Percentiles rank a stretch among this genome's conserved stretches.
Conservation (phyloP, 768 basidiomycete species). For the Boletus eberwhitei region DNA sequence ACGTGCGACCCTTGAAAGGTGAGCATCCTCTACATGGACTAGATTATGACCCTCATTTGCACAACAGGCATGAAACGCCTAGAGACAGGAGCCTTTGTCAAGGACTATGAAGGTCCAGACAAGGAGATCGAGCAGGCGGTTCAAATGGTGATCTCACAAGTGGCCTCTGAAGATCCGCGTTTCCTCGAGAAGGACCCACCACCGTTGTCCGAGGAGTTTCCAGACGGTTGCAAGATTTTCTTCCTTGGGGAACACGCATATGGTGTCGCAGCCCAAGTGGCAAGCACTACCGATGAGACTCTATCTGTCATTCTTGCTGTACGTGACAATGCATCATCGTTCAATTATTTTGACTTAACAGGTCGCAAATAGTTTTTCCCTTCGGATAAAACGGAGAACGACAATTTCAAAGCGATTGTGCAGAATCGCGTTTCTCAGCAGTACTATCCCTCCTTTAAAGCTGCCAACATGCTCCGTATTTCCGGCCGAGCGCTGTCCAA, state of each 20-base stretch:
- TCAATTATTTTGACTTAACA: not conserved
- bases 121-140: conserved; percentile 85
- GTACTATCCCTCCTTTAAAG: conserved; percentile 80
- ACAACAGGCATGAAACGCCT: conserved; percentile 78
- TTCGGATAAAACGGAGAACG: conserved; percentile 74
- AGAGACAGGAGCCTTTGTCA: conserved; percentile 87
- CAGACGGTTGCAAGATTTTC: conserved; percentile 86
- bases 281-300: conserved; percentile 60
- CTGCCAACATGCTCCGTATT: conserved; percentile 69
- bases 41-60: not conserved
- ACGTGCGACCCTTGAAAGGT: conserved; percentile 93
- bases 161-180: conserved; percentile 86
- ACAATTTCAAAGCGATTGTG: conserved; percentile 72
- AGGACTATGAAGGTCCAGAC: conserved; percentile 84
- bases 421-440: conserved; percentile 41
- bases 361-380: conserved; percentile 69
- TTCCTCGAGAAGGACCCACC: conserved; percentile 80
- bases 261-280: conserved; percentile 92
- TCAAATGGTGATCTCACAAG: conserved; percentile 79
- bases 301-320: conserved; percentile 90
- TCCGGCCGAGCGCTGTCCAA: conserved; percentile 79
- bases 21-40: conserved; percentile 6
- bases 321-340: conserved; percentile 15
- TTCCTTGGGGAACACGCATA: conserved; percentile 95
- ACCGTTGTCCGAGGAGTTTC: conserved; percentile 84